Base-by-base conservation (phyloP, 371 early-diverging fungal species). In the Apophysomyces sp. region DNA sequence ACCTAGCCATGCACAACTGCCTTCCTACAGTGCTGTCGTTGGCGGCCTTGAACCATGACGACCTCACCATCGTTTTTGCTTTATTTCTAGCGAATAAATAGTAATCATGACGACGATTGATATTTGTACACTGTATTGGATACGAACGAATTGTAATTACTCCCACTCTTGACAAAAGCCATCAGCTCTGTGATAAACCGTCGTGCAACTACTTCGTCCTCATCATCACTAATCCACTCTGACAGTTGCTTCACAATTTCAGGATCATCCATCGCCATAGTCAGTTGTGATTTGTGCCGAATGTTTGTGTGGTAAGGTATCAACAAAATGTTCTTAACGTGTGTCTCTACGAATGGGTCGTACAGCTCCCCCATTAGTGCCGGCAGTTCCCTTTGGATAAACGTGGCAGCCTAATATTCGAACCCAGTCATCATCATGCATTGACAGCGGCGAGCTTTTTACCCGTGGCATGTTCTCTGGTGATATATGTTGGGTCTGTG, bases 11-110 rank as follows among this genome's bases (percentile, higher is more conserved):
- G 49, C 16, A 44, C 49, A 76, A 69, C 18, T 82, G 84, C 66
- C 69, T 91, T 13, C 86, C 86, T 3, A 89, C 92, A 0, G 86
- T 94, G 41, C 81, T 89, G 41, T 80, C 87, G 0, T 44, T 11
- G 21, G 49, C n/a, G 26, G 49, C 24, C 1, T 44, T 18, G 49
- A 44, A 8, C 21, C 49, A 44, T 44, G 21, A 16, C 49, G 21
- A 44, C 21, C 11, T 18, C 11, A 18, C 49, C 21, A 18, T 44
- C 21, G n/a, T 44, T 9, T 16, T 44, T 44, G 7, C 9, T 21
- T 8, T 44, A 7, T n/a, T 21, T 4, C 18, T 44, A 18, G 49
- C 37, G 11, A 11, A 37, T 34, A 34, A 34, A 34, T 12, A 5
- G 12, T 12, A 34, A n/a, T 37, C 11, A 37, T 37, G 37, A 37